Conservation (phyloP, 2,329 filamentous ascomycete genomes). For the Penicillium sp. region DNA sequence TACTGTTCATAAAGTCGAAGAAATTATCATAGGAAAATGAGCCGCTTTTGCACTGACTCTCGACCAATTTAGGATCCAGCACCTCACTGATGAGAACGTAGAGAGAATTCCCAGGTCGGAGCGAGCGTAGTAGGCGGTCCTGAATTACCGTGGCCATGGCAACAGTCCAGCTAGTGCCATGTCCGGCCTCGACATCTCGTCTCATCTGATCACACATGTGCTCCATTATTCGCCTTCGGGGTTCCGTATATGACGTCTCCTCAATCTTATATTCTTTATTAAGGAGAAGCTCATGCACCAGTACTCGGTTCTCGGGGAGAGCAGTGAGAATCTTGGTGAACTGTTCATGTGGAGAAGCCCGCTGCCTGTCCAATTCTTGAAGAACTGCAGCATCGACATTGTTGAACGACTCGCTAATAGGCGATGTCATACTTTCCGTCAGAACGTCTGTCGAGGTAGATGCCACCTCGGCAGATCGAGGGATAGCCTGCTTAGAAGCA, state of each 20-base stretch:
- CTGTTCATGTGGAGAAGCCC: constrained; percentile 39
- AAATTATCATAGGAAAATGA: constrained; percentile 64
- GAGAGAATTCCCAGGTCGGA: constrained; percentile 61
- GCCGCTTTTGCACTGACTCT: constrained; percentile 57
- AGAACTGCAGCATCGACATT: constrained; percentile 35
- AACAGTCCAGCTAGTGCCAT: constrained; percentile 59
- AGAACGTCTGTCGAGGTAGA: constrained; percentile 33
- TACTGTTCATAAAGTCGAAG: constrained; percentile 61
- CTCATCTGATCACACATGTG: constrained; percentile 60
- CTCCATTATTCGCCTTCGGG: constrained; percentile 56
- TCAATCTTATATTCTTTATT: constrained; percentile 63
- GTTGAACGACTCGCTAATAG: constrained; percentile 43
- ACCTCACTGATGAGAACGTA: constrained; percentile 60
- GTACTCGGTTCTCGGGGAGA: constrained; percentile 59
- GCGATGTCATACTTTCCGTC: constrained; percentile 39
- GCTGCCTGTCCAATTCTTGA: constrained; percentile 36
- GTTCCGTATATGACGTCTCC: constrained; percentile 47
- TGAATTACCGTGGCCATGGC: constrained; percentile 66
- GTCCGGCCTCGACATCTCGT: constrained; percentile 54
- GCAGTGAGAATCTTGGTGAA: constrained; percentile 56
- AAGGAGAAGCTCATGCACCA: constrained; percentile 63
- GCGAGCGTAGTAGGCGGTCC: constrained; percentile 57
- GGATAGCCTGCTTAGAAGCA: constrained; percentile 56
- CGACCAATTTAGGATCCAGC: constrained; percentile 58
- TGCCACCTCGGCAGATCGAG: constrained; percentile 50